Conservation (phyloP, 2,329 filamentous ascomycete species). For the Neopestalotiopsis clavispora region DNA sequence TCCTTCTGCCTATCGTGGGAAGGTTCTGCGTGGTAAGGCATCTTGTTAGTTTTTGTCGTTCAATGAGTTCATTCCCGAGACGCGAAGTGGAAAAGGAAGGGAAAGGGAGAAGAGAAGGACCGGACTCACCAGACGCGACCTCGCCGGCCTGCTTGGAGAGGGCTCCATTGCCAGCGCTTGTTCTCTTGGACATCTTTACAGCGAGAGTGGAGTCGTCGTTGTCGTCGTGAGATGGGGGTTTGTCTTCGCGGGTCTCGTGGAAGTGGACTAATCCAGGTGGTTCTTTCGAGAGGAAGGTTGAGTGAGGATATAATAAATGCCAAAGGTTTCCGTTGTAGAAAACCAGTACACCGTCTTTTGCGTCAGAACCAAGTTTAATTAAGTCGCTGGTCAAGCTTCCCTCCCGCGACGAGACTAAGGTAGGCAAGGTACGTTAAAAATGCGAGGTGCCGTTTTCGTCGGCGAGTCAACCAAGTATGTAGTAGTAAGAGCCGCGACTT, state of each 20-base stretch:
- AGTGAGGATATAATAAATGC: not conserved
- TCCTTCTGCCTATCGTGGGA: constrained; percentile 77
- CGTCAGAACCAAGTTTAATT: not conserved
- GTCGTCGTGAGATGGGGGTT: too few relatives aligned
- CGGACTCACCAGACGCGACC: constrained; percentile 46
- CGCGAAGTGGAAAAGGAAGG: not conserved
- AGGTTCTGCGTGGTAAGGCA: constrained; percentile 34
- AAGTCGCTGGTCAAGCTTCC: not conserved
- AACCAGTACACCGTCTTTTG: constrained; percentile 4
- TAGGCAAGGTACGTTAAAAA: not conserved
- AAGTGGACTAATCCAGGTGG: not conserved
- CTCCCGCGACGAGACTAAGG: not conserved
- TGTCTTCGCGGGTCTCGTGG: too few relatives aligned
- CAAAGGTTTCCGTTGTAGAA: not conserved
- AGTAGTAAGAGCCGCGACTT: not conserved
- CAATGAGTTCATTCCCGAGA: not conserved
- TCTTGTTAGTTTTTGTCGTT: not conserved
- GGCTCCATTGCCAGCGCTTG: constrained; percentile 52
- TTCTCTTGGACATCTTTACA: constrained; percentile 67
- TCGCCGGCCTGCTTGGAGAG: constrained; percentile 45
- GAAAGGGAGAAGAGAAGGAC: not conserved
- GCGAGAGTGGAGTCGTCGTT: not conserved
- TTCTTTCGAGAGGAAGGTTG: not conserved
- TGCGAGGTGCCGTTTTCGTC: not conserved
- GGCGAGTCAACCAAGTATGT: not conserved